Conservation (phyloP, 176 grass and related monocot species). For the Neostapfia colusana region DNA sequence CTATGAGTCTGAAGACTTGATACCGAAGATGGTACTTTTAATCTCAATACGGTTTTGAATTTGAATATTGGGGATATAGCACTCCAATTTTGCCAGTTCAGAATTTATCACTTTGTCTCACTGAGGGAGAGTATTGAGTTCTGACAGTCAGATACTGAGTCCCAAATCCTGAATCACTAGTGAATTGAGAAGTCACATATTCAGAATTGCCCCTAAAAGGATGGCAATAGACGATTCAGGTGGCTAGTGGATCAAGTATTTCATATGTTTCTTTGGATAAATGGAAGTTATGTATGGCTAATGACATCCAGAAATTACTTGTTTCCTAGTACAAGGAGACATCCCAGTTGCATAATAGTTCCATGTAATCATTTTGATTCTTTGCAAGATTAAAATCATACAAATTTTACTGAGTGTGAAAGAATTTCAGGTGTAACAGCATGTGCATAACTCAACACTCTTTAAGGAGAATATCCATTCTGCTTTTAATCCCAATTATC, state of each 20-base stretch:
- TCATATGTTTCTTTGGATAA: background rate
- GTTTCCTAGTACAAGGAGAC: background rate
- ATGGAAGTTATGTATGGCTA: background rate
- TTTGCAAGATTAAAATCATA: background rate
- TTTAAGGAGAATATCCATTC: background rate
- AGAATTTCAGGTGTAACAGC: slow-evolving; percentile 9
- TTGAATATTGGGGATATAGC: background rate
- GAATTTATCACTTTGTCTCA: background rate
- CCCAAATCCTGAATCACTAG: background rate
- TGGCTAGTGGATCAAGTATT: background rate
- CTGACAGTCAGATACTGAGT: background rate
- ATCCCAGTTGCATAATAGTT: background rate
- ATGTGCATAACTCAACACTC: slow-evolving; percentile 8
- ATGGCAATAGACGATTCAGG: background rate
- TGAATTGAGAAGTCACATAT: background rate
- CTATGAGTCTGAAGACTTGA: background rate
- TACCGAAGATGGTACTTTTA: background rate
- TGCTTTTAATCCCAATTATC: background rate
- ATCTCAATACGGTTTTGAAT: background rate
- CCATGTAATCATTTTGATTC: too few species aligned
- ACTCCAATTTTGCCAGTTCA: background rate
- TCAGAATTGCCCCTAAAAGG: background rate
- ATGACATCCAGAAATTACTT: background rate
- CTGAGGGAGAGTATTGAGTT: too few species aligned
- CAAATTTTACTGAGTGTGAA: background rate